Evolutionary conservation across 176 grass and related monocot species (phyloP).

Genomic region (Zea luxurians): DNA sequence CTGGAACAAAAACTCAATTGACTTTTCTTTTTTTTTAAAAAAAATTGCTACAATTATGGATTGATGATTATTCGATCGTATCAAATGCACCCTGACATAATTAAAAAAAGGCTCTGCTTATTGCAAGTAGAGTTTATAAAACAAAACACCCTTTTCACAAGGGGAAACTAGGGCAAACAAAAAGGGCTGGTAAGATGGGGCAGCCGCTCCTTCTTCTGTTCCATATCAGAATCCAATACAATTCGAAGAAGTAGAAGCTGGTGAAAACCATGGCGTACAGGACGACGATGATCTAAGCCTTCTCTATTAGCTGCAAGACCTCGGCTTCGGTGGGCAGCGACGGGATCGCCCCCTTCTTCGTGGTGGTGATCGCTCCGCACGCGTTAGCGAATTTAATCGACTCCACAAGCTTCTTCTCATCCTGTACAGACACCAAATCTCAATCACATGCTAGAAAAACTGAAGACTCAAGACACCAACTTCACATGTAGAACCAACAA

Average conservation of each 20-base stretch:
- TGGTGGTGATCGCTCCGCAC: constrained; percentile 79
- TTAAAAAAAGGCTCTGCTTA: constrained; percentile 38
- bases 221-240: constrained; percentile 55
- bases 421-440: constrained; percentile 48
- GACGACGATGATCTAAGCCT: constrained; percentile 41
- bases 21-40: neutral
- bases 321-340: constrained; percentile 61
- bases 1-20: neutral
- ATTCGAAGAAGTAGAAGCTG: constrained; percentile 36
- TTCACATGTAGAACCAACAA: neutral
- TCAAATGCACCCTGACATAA: neutral
- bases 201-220: constrained; percentile 26
- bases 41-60: constrained; percentile 28
- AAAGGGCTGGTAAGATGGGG: constrained; percentile 38
- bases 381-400: constrained; percentile 77
- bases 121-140: constrained; percentile 44
- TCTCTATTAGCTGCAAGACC: constrained; percentile 58
- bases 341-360: constrained; percentile 87
- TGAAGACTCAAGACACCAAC: neutral
- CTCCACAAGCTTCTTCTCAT: constrained; percentile 66
- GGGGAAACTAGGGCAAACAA: constrained; percentile 35
- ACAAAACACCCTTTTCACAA: constrained; percentile 33
- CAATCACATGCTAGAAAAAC: neutral
- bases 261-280: constrained; percentile 6
- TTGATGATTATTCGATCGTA: constrained; percentile 33